A percentile compares a stretch with the other conserved stretches of the same genome.
Evolutionary conservation across 2,329 filamentous ascomycete species (phyloP).

Genomic region (Fusarium sarcochroum): DNA sequence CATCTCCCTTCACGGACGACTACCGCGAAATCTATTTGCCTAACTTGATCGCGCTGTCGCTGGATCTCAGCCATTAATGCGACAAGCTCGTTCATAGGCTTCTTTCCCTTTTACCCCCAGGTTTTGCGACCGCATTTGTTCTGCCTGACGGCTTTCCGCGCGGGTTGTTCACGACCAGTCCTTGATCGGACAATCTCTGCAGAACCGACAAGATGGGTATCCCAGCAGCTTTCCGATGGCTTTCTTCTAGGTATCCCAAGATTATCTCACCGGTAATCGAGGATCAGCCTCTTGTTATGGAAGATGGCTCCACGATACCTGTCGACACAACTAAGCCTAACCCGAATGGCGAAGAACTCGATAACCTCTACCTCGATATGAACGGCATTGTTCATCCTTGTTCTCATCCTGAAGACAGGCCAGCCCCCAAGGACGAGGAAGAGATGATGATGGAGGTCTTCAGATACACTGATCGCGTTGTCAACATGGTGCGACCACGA

Average conservation of each 20-base stretch:
- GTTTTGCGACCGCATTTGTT: slow-evolving; percentile 15
- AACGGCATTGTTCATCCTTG: slow-evolving; percentile 99
- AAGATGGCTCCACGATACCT: slow-evolving; percentile 85
- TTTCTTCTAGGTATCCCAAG: slow-evolving; percentile 97
- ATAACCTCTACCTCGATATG: slow-evolving; percentile 99
- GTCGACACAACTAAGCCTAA: slow-evolving; percentile 88
- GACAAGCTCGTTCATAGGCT: neutral
- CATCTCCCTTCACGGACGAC: slow-evolving; percentile 7
- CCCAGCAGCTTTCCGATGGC: slow-evolving; percentile 94
- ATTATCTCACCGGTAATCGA: slow-evolving; percentile 94
- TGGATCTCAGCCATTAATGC: slow-evolving; percentile 9
- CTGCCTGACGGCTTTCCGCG: slow-evolving; percentile 10
- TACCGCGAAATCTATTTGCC: neutral
- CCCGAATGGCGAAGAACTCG: slow-evolving; percentile 97
- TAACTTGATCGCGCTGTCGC: neutral
- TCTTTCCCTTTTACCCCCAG: slow-evolving; percentile 1
- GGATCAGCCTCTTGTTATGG: slow-evolving; percentile 82
- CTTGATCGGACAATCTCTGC: slow-evolving; percentile 3
- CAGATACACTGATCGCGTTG: slow-evolving; percentile 97
- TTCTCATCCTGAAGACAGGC: slow-evolving; percentile 94
- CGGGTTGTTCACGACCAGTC: slow-evolving; percentile 16
- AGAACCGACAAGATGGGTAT: slow-evolving; percentile 81
- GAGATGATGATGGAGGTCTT: slow-evolving; percentile 99
- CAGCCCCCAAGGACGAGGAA: slow-evolving; percentile 92
- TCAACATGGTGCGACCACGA: slow-evolving; percentile 97